These are phyloP conservation scores for Teratosphaeria nubilosa DNA, from an alignment of 2,329 filamentous ascomycete genomes.

Conservation along the genomic window DNA sequence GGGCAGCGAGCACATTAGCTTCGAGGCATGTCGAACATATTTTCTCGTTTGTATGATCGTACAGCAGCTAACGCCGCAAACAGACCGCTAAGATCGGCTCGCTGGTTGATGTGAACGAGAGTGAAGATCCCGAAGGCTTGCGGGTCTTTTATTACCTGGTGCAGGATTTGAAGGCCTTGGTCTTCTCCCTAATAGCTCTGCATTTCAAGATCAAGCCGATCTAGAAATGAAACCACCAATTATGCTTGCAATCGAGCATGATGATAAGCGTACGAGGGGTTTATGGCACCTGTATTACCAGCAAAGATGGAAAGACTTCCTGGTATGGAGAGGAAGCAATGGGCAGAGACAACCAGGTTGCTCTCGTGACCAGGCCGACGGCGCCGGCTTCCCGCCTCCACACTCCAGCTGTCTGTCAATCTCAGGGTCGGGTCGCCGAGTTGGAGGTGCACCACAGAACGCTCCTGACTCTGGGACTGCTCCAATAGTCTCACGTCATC, in stretches of 20 bases:
- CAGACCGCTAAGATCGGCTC: conserved; percentile 98
- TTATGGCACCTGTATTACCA: not conserved
- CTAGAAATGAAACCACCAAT: not conserved
- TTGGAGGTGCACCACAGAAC: not conserved
- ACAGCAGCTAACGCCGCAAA: not conserved
- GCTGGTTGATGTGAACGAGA: conserved; percentile 91
- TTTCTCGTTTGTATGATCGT: conserved; percentile 15
- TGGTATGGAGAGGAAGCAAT: not conserved
- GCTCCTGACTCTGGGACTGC: not conserved
- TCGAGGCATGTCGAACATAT: conserved; percentile 57
- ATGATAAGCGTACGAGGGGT: not conserved
- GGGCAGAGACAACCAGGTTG: not conserved
- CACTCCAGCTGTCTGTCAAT: not conserved
- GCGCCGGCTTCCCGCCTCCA: not conserved
- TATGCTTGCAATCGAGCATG: not conserved
- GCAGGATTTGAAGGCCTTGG: conserved; percentile 89
- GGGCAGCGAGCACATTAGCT: conserved; percentile 92
- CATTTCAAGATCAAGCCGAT: conserved; percentile 63
- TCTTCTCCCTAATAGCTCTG: conserved; percentile 90
- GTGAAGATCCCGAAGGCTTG: conserved; percentile 86
- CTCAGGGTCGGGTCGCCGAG: not conserved
- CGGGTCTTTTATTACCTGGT: conserved; percentile 98
- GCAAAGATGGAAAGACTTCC: not conserved
- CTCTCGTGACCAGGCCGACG: not conserved
- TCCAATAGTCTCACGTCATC: not conserved